These are phyloP conservation scores for Byssothecium circinans DNA, from an alignment of 2,329 filamentous ascomycete genomes.

Conservation along the genomic window DNA sequence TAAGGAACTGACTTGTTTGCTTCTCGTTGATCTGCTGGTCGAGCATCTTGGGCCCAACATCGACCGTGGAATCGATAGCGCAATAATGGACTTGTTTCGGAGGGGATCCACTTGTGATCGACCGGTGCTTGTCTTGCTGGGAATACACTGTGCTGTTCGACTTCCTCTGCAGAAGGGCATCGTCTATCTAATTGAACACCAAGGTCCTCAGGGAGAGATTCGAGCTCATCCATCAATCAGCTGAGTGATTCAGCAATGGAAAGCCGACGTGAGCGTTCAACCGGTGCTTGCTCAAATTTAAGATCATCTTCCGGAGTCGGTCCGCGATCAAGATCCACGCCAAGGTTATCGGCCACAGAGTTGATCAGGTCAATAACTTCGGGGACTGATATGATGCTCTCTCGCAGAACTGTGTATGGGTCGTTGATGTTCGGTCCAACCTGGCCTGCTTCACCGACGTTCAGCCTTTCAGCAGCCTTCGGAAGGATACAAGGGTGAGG, in stretches of 20 bases:
- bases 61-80: constrained; percentile 16
- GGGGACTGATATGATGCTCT: constrained; percentile 32
- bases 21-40: constrained; percentile 15
- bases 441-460: constrained; percentile 26
- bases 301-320: constrained; percentile 27
- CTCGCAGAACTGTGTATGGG: constrained; percentile 16
- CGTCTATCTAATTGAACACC: constrained; percentile 23
- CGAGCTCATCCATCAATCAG: constrained; percentile 29
- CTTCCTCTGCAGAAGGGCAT: neutral
- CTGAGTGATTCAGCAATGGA: constrained; percentile 20
- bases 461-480: constrained; percentile 28
- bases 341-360: constrained; percentile 41
- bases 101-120: constrained; percentile 13
- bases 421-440: constrained; percentile 38
- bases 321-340: constrained; percentile 30
- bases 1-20: constrained; percentile 16
- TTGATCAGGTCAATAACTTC: constrained; percentile 43
- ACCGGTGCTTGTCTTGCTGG: constrained; percentile 13
- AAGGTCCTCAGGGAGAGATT: constrained; percentile 33
- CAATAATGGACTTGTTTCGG: constrained; percentile 23
- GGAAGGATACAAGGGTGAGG: constrained; percentile 18
- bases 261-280: constrained; percentile 13
- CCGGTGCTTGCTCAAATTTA: constrained; percentile 25
- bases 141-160: constrained; percentile 14
- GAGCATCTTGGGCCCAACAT: constrained; percentile 18